A percentile compares a stretch with the other conserved stretches of the same genome.
Conservation (phyloP, 352 stramenopile species). For the Thalassiosira hispida region DNA sequence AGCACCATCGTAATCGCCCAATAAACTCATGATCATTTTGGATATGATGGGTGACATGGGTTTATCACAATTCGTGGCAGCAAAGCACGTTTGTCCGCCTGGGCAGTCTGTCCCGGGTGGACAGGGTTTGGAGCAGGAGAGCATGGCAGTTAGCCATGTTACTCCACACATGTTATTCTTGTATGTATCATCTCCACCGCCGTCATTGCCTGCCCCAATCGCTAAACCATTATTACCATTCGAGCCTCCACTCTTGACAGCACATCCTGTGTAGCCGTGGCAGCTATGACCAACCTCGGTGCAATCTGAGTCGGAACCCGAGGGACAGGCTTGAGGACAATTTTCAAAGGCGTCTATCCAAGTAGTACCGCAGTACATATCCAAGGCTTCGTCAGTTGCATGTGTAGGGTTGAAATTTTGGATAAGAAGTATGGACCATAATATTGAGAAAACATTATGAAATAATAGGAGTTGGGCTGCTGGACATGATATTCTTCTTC, state of each 20-base stretch:
- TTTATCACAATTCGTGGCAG: slow-evolving; percentile 22
- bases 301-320: not conserved
- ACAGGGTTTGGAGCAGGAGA: slow-evolving; percentile 3
- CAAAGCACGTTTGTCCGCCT: slow-evolving; percentile 7
- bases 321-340: not conserved
- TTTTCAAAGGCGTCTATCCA: slow-evolving; percentile 18
- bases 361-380: slow-evolving; percentile 1
- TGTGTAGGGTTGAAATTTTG: not conserved
- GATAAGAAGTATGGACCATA: too few species aligned
- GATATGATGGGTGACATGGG: slow-evolving; percentile 6
- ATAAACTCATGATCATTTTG: slow-evolving; percentile 20
- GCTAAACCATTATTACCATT: not conserved
- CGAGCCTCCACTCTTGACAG: not conserved
- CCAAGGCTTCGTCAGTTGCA: not conserved
- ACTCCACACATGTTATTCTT: slow-evolving; percentile 3
- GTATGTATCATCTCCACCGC: not conserved
- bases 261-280: slow-evolving; percentile 11
- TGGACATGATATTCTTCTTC: too few species aligned
- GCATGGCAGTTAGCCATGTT: not conserved
- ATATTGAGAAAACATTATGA: too few species aligned
- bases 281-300: not conserved
- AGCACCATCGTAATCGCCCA: not conserved
- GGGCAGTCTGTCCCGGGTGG: not conserved
- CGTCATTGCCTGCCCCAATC: too few species aligned
- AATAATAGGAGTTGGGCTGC: too few species aligned